These are phyloP conservation scores for Grosmannia serpens DNA, from an alignment of 2,329 filamentous ascomycete genomes.

Conservation along the genomic window DNA sequence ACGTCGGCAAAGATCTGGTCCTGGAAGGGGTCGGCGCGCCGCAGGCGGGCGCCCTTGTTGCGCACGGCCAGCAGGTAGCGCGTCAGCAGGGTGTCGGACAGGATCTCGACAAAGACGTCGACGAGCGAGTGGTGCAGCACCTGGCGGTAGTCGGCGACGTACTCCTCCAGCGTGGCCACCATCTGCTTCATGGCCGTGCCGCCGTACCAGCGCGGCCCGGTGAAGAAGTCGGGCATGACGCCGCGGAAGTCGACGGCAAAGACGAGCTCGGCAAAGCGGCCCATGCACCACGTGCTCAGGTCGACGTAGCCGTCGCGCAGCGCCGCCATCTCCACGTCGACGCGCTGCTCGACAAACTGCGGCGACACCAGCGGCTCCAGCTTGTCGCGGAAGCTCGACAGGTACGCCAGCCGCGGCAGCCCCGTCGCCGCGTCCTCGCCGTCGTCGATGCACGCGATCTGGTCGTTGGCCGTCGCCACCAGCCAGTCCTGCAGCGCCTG, in stretches of 20 bases:
- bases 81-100: slow-evolving; percentile 81
- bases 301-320: slow-evolving; percentile 91
- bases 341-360: slow-evolving; percentile 62
- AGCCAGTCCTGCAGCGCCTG: slow-evolving; percentile 92
- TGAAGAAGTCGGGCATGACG: slow-evolving; percentile 85
- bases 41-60: slow-evolving; percentile 86
- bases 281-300: slow-evolving; percentile 84
- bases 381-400: slow-evolving; percentile 75
- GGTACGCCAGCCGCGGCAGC: slow-evolving; percentile 54
- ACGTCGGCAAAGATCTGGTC: slow-evolving; percentile 94
- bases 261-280: slow-evolving; percentile 74
- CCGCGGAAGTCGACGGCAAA: slow-evolving; percentile 81
- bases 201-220: slow-evolving; percentile 64
- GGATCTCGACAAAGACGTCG: slow-evolving; percentile 87
- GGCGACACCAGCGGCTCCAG: slow-evolving; percentile 71
- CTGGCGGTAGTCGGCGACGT: slow-evolving; percentile 74
- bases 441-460: slow-evolving; percentile 96
- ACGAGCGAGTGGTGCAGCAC: slow-evolving; percentile 78
- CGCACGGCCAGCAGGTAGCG: slow-evolving; percentile 74
- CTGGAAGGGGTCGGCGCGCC: slow-evolving; percentile 72
- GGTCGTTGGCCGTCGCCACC: slow-evolving; percentile 92
- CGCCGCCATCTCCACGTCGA: slow-evolving; percentile 58
- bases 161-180: slow-evolving; percentile 89
- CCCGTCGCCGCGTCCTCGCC: slow-evolving; percentile 49
- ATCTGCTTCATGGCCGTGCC: slow-evolving; percentile 84